Evolutionary conservation across 23 red algal genomes (phyloP), one percentile per base, ranked within the genome.

Genomic region (Gracilariopsis chorda): DNA sequence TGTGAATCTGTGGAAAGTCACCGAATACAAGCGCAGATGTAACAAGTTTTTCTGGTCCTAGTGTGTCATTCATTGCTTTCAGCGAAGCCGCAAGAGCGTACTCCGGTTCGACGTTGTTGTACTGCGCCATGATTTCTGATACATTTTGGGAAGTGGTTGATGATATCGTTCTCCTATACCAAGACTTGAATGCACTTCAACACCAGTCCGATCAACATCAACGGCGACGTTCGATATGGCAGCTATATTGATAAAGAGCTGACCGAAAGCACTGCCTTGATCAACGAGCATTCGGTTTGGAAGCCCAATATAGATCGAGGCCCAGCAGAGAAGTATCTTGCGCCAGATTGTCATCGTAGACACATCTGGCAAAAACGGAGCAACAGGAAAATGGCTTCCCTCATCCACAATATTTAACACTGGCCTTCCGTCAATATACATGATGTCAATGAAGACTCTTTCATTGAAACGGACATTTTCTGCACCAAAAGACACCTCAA

Each of bases 51-150:
- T 80, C 76, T 27, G 42, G 0, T 60, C 76, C 76, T 24, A 80
- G 76, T 17, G 76, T 80, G 49, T 80, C 76, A 25, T 69, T 69
- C 62, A 69, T 69, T 14, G 62, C 62, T 33, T 69, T 69, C 19
- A 69, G 14, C 12, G n/a, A 69, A 13, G 29, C 29, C 13, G 29
- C 62, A n/a, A 69, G 62, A 13, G 29, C 62, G 16, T 25, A 17
- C 13, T 12, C 29, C 12, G 19, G n/a, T 25, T 13, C 14, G 62
- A 69, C 28, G 16, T 69, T 69, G 62, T 12, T 12, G 28, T 69
- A 13, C 14, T 14, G 62, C 12, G 16, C 62, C 12, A 17, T 69
- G 27, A 13, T 13, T 69, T 69, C 28, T 25, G 19, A 69, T 17
- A 69, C 28, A 25, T 69, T 13, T 69, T 14, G 14, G 14, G 62